Conservation (phyloP, 2,329 filamentous ascomycete species). For the Paecilomyces fulvus region DNA sequence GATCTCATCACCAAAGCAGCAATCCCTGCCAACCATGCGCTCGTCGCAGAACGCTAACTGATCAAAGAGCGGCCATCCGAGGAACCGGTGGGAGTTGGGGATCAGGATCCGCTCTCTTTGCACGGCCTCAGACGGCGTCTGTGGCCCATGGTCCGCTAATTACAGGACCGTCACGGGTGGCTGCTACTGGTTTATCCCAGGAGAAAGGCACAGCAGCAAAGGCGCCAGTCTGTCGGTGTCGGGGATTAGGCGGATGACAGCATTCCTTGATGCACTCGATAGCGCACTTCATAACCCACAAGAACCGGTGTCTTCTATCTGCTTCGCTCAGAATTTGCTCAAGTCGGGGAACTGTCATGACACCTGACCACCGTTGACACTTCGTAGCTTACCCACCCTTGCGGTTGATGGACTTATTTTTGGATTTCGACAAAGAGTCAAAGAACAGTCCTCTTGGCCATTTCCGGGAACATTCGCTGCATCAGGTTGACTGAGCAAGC, state of each 20-base stretch:
- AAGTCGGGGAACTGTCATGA: neutral
- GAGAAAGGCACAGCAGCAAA: slow-evolving; percentile 6
- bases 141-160: neutral
- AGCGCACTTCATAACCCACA: neutral
- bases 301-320: neutral
- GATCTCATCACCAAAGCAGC: neutral
- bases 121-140: neutral
- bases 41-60: slow-evolving; percentile 1
- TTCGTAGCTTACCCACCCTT: neutral
- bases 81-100: slow-evolving; percentile 1
- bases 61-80: neutral
- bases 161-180: slow-evolving; percentile 2
- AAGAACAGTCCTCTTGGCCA: neutral
- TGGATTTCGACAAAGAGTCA: neutral
- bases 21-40: slow-evolving; percentile 2
- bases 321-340: neutral
- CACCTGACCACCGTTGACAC: neutral
- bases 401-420: neutral
- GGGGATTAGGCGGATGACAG: slow-evolving; percentile 8
- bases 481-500: neutral
- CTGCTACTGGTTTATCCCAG: slow-evolving; percentile 1
- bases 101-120: neutral
- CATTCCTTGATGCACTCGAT: neutral
- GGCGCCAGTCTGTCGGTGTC: slow-evolving; percentile 12
- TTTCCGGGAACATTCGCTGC: neutral